Evolutionary conservation across 108 stramenopile species (phyloP).

Genomic region (Cyclotella atomus): DNA sequence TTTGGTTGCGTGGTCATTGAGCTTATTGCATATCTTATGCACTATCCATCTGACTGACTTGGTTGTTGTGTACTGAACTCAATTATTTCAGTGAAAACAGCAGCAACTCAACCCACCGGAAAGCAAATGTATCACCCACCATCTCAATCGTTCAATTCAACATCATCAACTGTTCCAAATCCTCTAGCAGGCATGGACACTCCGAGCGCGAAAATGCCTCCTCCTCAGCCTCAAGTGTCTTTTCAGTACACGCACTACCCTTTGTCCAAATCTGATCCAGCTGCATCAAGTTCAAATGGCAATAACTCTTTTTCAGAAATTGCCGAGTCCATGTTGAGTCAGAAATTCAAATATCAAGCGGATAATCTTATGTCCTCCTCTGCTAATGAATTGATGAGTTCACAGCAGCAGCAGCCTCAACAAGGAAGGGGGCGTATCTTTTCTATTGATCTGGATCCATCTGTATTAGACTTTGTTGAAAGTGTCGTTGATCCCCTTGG

Average conservation of each 20-base stretch:
- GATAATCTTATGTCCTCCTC: conserved; percentile 21
- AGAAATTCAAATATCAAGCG: conserved; percentile 25
- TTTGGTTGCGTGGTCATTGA: not conserved
- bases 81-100: not conserved
- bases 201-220: not conserved
- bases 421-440: conserved; percentile 58
- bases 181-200: conserved; percentile 57
- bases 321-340: conserved; percentile 28
- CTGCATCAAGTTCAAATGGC: not conserved
- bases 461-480: conserved; percentile 70
- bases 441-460: conserved; percentile 84
- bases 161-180: conserved; percentile 58
- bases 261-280: not conserved
- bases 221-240: conserved; percentile 4
- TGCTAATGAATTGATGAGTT: conserved; percentile 10
- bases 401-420: conserved; percentile 4
- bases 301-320: conserved; percentile 11
- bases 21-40: not conserved
- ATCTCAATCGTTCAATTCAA: not conserved
- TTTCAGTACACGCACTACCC: conserved; percentile 12
- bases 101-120: not conserved
- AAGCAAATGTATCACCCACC: conserved; percentile 3
- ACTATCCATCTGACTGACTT: not conserved
- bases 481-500: conserved; percentile 49
- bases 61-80: no score